Conservation (phyloP, 2,329 filamentous ascomycete species). For the Diaporthe vexans region DNA sequence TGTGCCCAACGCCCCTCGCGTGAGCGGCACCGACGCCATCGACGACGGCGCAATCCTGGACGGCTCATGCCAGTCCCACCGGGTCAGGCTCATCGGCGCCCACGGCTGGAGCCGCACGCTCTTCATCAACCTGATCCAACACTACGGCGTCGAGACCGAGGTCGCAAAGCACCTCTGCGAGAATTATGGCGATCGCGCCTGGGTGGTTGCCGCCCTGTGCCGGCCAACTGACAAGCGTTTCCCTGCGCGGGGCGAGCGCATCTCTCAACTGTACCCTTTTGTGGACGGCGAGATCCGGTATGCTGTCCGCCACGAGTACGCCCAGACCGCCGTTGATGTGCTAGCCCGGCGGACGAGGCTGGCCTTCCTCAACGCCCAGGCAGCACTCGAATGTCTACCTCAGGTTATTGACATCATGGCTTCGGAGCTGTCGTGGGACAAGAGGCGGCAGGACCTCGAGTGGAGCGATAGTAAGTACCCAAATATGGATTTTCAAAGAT, state of each 20-base stretch:
- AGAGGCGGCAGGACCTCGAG: conserved; percentile 79
- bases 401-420: conserved; percentile 90
- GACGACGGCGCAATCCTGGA: conserved; percentile 80
- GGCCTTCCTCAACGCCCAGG: conserved; percentile 93
- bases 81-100: conserved; percentile 80
- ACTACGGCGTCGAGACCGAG: conserved; percentile 92
- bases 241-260: conserved; percentile 84
- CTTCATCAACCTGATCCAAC: conserved; percentile 95
- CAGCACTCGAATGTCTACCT: conserved; percentile 87
- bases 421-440: conserved; percentile 85
- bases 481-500: neutral
- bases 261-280: conserved; percentile 87
- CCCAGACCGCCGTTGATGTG: conserved; percentile 90
- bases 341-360: conserved; percentile 86
- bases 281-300: conserved; percentile 94
- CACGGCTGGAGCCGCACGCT: conserved; percentile 89
- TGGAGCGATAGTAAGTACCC: conserved; percentile 78
- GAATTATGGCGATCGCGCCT: conserved; percentile 92
- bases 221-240: conserved; percentile 83
- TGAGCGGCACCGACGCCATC: conserved; percentile 76
- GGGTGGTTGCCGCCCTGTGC: conserved; percentile 88
- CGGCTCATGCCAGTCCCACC: conserved; percentile 81
- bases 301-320: conserved; percentile 89
- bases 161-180: conserved; percentile 90
- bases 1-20: conserved; percentile 69